phyloP scores from a whole-genome alignment of 257 asterid species.

The Capsicum pubescens region DNA sequence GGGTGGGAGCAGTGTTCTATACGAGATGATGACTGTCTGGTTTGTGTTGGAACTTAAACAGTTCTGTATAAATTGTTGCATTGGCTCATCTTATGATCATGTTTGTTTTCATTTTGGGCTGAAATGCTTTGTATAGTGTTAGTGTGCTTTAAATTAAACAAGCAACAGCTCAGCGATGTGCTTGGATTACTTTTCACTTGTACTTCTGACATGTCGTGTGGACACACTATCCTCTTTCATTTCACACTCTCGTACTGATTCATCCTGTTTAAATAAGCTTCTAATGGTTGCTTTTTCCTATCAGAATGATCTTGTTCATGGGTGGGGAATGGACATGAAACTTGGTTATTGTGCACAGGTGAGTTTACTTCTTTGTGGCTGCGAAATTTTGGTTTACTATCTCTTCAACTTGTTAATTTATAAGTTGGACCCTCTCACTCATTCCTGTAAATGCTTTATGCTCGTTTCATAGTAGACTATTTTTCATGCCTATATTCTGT shows the following conservation, averaged over 20 bases:
- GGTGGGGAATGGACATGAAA: slow-evolving; percentile 99
- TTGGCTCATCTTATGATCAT: neutral
- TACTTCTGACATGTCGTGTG: neutral
- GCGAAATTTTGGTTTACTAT: neutral
- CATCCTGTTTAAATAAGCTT: neutral
- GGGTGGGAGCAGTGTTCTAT: neutral
- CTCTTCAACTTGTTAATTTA: slow-evolving; percentile 14
- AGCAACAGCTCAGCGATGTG: neutral
- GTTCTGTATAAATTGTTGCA: neutral
- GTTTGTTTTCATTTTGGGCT: slow-evolving; percentile 10
- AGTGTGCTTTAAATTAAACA: neutral
- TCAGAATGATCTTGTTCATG: slow-evolving; percentile 99
- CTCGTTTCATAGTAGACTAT: neutral
- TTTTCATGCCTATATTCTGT: neutral
- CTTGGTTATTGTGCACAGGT: slow-evolving; percentile 99
- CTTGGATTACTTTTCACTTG: slow-evolving; percentile 13
- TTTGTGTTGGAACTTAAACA: neutral
- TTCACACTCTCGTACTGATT: slow-evolving; percentile 15
- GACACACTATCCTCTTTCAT: neutral
- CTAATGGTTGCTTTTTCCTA: slow-evolving; percentile 28
- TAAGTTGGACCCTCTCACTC: neutral
- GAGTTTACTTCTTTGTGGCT: slow-evolving; percentile 24
- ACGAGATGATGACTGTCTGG: neutral
- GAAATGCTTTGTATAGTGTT: neutral
- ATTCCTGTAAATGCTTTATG: neutral